These are phyloP conservation scores for Cinnamomum chago DNA, from an alignment of 164 flowering plant species.

Conservation along the genomic window DNA sequence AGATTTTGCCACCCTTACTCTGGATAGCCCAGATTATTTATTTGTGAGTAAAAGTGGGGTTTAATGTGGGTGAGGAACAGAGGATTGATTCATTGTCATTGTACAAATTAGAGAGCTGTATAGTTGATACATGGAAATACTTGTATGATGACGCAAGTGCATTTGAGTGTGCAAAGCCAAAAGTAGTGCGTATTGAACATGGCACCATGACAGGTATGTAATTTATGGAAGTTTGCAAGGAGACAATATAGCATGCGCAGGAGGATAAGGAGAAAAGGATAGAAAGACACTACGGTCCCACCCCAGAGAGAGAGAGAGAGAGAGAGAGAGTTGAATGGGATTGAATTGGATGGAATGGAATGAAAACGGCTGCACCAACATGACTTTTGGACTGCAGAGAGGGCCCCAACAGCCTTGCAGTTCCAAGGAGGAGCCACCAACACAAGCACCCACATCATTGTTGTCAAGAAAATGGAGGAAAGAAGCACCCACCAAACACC, in stretches of 20 bases:
- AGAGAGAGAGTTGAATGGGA: not conserved
- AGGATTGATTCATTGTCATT: too few relatives aligned
- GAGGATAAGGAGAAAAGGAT: not conserved
- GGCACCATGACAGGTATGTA: not conserved
- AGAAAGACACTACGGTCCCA: not conserved
- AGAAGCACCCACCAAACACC: not conserved
- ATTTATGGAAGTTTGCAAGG: not conserved
- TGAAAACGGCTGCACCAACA: not conserved
- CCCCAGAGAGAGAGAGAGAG: not conserved
- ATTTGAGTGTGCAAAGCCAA: not conserved
- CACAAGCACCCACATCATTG: not conserved
- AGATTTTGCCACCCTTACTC: too few relatives aligned
- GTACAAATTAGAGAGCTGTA: too few relatives aligned
- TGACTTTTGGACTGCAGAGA: not conserved
- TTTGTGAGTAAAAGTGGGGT: too few relatives aligned
- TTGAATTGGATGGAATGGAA: not conserved
- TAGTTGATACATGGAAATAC: too few relatives aligned
- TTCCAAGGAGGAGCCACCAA: not conserved
- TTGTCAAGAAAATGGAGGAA: not conserved
- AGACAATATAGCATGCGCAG: not conserved
- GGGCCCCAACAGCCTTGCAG: not conserved
- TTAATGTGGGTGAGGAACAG: too few relatives aligned
- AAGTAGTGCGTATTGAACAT: not conserved
- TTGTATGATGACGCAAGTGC: not conserved
- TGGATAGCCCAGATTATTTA: too few relatives aligned